A percentile compares a stretch with the other conserved stretches of the same genome.
phyloP scores from a whole-genome alignment of 139 green algal genomes.

The Picochlorum sp. region DNA sequence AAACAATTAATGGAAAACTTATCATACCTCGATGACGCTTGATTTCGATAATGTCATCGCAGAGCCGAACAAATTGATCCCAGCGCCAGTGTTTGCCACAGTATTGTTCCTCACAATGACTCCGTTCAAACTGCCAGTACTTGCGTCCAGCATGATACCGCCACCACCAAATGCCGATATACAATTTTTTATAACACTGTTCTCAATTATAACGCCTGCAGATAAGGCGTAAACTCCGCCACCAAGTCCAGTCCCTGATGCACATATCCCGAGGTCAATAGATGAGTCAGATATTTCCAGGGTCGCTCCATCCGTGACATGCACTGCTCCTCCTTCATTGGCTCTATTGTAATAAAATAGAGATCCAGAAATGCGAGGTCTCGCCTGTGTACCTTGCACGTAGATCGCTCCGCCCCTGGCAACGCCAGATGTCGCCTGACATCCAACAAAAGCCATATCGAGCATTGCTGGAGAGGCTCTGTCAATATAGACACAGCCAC shows the following conservation, averaged over 20 bases:
- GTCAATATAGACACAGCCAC: conserved; percentile 8
- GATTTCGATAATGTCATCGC: conserved; percentile 3
- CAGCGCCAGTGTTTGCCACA: conserved; percentile 8
- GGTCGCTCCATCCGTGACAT: neutral
- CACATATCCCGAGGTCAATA: conserved; percentile 2
- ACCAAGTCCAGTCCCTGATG: conserved; percentile 4
- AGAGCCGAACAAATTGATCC: conserved; percentile 1
- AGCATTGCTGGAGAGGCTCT: conserved; percentile 5
- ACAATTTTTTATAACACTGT: neutral
- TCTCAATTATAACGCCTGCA: neutral
- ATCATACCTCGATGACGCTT: conserved; percentile 5
- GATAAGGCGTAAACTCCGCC: neutral
- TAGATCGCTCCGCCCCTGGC: conserved; percentile 15
- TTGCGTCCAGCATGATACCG: conserved; percentile 9
- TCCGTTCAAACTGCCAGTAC: neutral
- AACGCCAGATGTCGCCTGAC: neutral
- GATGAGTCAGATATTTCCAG: conserved; percentile 4
- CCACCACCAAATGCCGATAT: conserved; percentile 3
- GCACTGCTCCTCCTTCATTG: conserved; percentile 4
- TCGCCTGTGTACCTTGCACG: neutral
- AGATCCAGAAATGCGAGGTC: neutral
- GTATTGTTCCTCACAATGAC: conserved; percentile 3
- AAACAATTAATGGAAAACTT: neutral
- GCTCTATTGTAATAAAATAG: conserved; percentile 8
- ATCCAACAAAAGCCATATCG: conserved; percentile 8